Percentiles rank a stretch among this genome's conserved stretches.
These are phyloP conservation scores for Polytrichum formosum DNA, from an alignment of 225 moss, liverwort and hornwort genomes.

Conservation along the genomic window DNA sequence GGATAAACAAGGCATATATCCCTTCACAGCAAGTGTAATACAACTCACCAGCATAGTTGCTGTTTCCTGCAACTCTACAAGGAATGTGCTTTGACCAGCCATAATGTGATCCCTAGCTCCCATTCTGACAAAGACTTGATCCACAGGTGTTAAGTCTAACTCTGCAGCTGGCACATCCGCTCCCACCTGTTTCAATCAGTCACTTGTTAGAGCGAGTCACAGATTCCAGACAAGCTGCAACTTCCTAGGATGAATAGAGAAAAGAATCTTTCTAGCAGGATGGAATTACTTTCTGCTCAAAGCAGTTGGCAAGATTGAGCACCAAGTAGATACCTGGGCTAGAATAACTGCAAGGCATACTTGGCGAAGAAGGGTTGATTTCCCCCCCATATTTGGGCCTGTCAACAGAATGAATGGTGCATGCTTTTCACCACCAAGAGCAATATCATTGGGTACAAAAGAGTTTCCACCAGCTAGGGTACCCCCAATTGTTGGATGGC, in stretches of 20 bases:
- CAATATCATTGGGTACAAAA: conserved; percentile 91
- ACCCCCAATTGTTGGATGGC: conserved; percentile 74
- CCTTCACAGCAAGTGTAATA: not conserved
- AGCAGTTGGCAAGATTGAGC: too few relatives aligned
- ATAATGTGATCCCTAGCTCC: conserved; percentile 97
- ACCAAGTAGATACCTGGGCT: conserved; percentile 62
- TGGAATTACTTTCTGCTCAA: too few relatives aligned
- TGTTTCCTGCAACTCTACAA: conserved; percentile 98
- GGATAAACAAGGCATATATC: not conserved
- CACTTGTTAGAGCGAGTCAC: not conserved
- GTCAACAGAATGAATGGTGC: conserved; percentile 91
- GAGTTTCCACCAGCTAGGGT: conserved; percentile 57
- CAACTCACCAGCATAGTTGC: conserved; percentile 90
- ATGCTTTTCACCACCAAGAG: conserved; percentile 63
- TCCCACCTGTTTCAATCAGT: conserved; percentile 63
- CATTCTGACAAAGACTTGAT: conserved; percentile 94
- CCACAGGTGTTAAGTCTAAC: conserved; percentile 74
- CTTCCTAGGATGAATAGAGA: not conserved
- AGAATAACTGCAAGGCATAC: conserved; percentile 87
- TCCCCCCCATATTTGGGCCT: conserved; percentile 99
- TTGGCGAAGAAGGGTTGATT: conserved; percentile 98
- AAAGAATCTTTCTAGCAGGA: not conserved
- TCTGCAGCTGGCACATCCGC: conserved; percentile 88
- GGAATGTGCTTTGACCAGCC: conserved; percentile 98
- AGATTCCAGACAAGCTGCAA: not conserved